Evolutionary conservation across 495 filamentous ascomycete species (phyloP).

Genomic region (Aspergillus bertholletiae): DNA sequence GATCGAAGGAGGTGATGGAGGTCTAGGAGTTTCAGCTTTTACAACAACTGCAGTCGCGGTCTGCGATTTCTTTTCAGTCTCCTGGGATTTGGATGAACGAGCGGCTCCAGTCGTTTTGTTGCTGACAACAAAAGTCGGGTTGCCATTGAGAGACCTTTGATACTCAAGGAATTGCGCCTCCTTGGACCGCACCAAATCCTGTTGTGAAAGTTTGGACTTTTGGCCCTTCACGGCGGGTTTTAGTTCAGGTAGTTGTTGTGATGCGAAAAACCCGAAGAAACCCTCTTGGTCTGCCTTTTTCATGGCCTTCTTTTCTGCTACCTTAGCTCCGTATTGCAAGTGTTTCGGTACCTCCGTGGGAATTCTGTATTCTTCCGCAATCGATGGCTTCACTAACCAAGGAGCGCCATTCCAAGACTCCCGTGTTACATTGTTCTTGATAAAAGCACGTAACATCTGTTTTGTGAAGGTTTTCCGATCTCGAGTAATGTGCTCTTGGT

Average conservation of each 20-base stretch:
- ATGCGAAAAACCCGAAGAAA: constrained; percentile 51
- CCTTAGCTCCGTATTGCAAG: constrained; percentile 73
- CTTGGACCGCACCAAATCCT: constrained; percentile 43
- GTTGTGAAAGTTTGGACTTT: constrained; percentile 55
- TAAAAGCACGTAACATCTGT: constrained; percentile 85
- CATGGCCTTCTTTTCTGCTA: constrained; percentile 72
- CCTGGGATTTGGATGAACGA: constrained; percentile 35
- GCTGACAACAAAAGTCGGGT: constrained; percentile 41
- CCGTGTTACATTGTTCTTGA: constrained; percentile 87
- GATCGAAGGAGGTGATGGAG: constrained; percentile 71
- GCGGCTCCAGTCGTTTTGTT: constrained; percentile 25
- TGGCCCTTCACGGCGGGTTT: constrained; percentile 78
- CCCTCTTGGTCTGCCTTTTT: constrained; percentile 62
- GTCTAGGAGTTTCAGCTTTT: constrained; percentile 37
- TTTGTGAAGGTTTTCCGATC: constrained; percentile 96
- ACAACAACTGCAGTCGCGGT: constrained; percentile 28
- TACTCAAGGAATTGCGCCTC: constrained; percentile 51
- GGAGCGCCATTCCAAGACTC: constrained; percentile 94
- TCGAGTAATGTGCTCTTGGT: constrained; percentile 77
- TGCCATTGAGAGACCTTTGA: constrained; percentile 48
- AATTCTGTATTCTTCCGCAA: constrained; percentile 82
- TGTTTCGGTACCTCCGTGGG: constrained; percentile 78
- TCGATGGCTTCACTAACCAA: constrained; percentile 86
- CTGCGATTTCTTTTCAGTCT: constrained; percentile 35
- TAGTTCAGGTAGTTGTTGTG: constrained; percentile 65